Evolutionary conservation across 192 early-diverging fungal species (phyloP).

Genomic region (Geranomyces variabilis): DNA sequence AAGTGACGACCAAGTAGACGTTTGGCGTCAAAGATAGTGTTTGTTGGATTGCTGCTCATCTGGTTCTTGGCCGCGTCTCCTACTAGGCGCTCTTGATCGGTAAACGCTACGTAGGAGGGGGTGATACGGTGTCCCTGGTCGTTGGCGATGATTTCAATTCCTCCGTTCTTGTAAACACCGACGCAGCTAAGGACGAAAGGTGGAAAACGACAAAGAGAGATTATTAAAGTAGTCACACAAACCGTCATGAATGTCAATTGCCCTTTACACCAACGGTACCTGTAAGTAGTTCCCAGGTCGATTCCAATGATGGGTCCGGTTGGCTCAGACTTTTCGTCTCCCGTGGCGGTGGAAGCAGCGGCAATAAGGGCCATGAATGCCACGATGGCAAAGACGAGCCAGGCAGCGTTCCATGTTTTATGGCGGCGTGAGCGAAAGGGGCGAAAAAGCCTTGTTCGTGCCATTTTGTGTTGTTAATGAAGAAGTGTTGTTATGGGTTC

Average conservation of each 20-base stretch:
- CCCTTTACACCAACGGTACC: constrained; percentile 10
- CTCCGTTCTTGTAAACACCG: constrained; percentile 89
- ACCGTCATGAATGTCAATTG: not conserved
- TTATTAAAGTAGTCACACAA: not conserved
- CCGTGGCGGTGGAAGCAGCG: no score
- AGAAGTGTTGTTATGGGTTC: no score
- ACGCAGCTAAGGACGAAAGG: constrained; percentile 74
- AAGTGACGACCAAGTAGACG: constrained; percentile 89
- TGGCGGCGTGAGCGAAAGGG: no score
- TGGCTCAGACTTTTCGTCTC: no score
- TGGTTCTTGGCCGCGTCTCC: constrained; percentile 97
- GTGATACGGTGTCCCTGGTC: constrained; percentile 95
- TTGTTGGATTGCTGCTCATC: constrained; percentile 80
- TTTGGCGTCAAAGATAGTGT: constrained; percentile 94
- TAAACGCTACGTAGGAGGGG: constrained; percentile 92
- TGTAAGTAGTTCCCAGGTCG: constrained; percentile 91
- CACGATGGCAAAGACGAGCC: no score
- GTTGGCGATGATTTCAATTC: constrained; percentile 98
- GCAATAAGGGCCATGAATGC: no score
- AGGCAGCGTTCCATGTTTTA: no score
- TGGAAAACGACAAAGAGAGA: not conserved
- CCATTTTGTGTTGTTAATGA: no score
- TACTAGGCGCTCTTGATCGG: constrained; percentile 88
- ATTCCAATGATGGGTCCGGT: constrained; percentile 76
- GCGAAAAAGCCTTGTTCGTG: no score